Evolutionary conservation across 148 eudicot genomes (phyloP), one percentile per base, ranked within the genome.

Genomic region (Nepenthes mirabilis): DNA sequence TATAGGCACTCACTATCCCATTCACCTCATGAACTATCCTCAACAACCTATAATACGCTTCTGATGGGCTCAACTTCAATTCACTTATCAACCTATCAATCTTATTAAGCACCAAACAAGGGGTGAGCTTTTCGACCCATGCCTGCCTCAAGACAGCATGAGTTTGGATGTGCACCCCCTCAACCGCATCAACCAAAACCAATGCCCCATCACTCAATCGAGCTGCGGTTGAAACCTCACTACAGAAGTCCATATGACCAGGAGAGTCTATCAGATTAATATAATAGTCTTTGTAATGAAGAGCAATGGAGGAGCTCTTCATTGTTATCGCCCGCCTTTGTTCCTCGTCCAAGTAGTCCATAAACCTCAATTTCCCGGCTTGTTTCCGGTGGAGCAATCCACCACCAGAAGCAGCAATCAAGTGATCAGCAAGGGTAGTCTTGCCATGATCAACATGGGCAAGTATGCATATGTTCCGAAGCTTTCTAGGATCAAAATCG

Each of bases 391-490:
- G 96, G 37, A 89, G 74, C 36, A 91, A 81, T 0, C 87, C 95
- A 6, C 90, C 98, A 3, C 94, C 96, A 58, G 58, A 75, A 2
- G 80, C 68, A 6, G 96, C 94, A 52, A 91, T 91, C n/a, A 91
- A 68, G 62, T 91, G 96, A 70, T 88, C 98, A 10, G 98, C 98
- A 34, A 91, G 79, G 0, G 98, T 91, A 33, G 98, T 91, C 58
- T 91, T 91, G 1, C 98, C 98, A 63, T 91, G 98, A 62, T 91
- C 98, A 53, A 91, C 98, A 61, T 91, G 96, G 6, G 96, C 98
- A 56, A 91, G 88, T 32, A 91, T 91, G 65, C 98, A 91, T 55
- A 88, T 91, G 58, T 91, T 91, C 53, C 98, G 68, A 2, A 85
- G 70, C 13, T 75, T 82, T 43, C 55, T 57, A 53, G 74, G 48